phyloP scores from a whole-genome alignment of 148 eudicot genomes.

The Oxyria digyna region DNA sequence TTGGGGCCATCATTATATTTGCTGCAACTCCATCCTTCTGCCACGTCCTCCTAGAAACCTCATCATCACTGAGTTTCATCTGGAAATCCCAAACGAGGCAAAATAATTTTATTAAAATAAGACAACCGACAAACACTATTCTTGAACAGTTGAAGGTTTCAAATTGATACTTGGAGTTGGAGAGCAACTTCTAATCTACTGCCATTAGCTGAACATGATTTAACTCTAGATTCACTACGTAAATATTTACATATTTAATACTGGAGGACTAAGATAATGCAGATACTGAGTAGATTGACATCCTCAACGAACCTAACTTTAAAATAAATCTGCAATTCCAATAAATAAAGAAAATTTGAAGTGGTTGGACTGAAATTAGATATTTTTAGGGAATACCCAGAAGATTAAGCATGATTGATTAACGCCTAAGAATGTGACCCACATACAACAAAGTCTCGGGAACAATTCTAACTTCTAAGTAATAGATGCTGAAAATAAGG shows the following conservation, averaged over 20 bases:
- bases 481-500: neutral
- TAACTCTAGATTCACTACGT: neutral
- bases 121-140: conserved; percentile 3
- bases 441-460: no score
- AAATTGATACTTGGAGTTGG: neutral
- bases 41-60: conserved; percentile 26
- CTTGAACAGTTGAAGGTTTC: neutral
- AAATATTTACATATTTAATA: neutral
- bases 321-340: neutral
- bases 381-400: neutral
- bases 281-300: conserved; percentile 11
- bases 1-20: conserved; percentile 31
- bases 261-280: neutral
- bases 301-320: conserved; percentile 11
- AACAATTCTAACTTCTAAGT: no score
- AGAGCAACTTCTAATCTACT: neutral
- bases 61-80: conserved; percentile 24
- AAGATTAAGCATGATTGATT: no score
- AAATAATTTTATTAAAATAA: neutral
- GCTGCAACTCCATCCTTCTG: conserved; percentile 25
- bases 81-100: conserved; percentile 9
- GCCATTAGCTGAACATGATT: neutral
- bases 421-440: no score
- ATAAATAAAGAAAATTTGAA: neutral
- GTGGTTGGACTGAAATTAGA: neutral